phyloP scores from a whole-genome alignment of 208 protist genomes.

The Novymonas esmeraldas region DNA sequence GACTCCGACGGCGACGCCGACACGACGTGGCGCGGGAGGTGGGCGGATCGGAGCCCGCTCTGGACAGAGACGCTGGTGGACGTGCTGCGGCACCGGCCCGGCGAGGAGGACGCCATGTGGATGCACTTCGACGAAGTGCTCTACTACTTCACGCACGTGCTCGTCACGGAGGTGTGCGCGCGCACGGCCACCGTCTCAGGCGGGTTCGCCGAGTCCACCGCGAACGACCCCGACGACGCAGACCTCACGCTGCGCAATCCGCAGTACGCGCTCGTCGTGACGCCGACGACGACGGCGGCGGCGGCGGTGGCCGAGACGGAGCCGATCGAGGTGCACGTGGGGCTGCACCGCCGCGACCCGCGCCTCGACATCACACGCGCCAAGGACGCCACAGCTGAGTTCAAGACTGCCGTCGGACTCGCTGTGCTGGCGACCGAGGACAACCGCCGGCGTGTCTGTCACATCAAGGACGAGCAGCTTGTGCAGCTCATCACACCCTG shows the following conservation, averaged over 20 bases:
- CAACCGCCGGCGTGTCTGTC: constrained; percentile 51
- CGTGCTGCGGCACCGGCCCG: constrained; percentile 17
- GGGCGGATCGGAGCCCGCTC: constrained; percentile 42
- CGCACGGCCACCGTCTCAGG: constrained; percentile 24
- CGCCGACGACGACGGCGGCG: not conserved
- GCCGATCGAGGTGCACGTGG: constrained; percentile 52
- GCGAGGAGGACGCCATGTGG: constrained; percentile 49
- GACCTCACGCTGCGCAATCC: constrained; percentile 35
- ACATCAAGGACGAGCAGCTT: constrained; percentile 42
- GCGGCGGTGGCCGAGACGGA: constrained; percentile 7
- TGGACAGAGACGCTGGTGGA: constrained; percentile 56
- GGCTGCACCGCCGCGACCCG: constrained; percentile 77
- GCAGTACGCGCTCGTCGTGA: constrained; percentile 50
- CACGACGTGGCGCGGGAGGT: constrained; percentile 67
- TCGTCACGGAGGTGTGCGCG: constrained; percentile 52
- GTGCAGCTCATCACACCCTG: constrained; percentile 27
- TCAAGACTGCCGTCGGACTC: constrained; percentile 62
- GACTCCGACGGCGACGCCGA: constrained; percentile 24
- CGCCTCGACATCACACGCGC: constrained; percentile 63
- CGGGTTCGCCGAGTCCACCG: constrained; percentile 33
- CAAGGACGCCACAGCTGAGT: constrained; percentile 46
- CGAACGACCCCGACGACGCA: constrained; percentile 18
- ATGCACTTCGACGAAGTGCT: constrained; percentile 82
- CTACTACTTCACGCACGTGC: constrained; percentile 85
- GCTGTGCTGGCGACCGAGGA: constrained; percentile 55